Evolutionary conservation across 139 green algal genomes (phyloP).

Genomic region (Zygnema circumcarinatum): DNA sequence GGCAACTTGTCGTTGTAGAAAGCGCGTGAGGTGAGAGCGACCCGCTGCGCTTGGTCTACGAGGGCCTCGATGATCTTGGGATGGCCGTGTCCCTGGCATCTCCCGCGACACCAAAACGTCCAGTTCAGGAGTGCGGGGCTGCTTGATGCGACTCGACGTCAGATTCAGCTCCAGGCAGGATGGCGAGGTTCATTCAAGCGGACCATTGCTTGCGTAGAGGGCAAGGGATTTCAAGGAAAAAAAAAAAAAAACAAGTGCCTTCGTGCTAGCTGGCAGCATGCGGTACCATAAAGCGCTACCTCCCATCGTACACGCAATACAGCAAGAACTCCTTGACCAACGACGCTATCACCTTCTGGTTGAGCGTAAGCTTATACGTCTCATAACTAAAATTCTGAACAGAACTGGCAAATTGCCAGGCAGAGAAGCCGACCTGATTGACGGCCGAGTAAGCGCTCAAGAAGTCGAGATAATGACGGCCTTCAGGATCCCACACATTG

Average conservation of each 20-base stretch:
- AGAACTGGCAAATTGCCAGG: too few relatives aligned
- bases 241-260: too few relatives aligned
- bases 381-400: too few relatives aligned
- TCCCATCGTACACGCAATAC: too few relatives aligned
- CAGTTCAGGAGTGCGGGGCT: background rate
- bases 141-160: constrained; percentile 1
- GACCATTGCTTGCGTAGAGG: too few relatives aligned
- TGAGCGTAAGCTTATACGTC: too few relatives aligned
- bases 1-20: constrained; percentile 97
- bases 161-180: background rate
- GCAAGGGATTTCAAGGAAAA: too few relatives aligned
- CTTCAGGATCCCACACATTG: constrained; percentile 63
- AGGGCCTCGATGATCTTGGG: constrained; percentile 91
- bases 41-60: constrained; percentile 78
- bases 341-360: too few relatives aligned
- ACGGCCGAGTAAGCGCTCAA: constrained; percentile 76
- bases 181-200: background rate
- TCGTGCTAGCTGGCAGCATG: too few relatives aligned
- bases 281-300: too few relatives aligned
- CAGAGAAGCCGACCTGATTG: constrained; percentile 75
- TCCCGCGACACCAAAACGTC: constrained; percentile 5
- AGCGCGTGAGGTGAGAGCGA: constrained; percentile 90
- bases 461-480: constrained; percentile 64
- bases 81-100: constrained; percentile 93
- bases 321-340: too few relatives aligned